phyloP scores from a whole-genome alignment of 2,329 filamentous ascomycete genomes.

The Falciphora oryzae region DNA sequence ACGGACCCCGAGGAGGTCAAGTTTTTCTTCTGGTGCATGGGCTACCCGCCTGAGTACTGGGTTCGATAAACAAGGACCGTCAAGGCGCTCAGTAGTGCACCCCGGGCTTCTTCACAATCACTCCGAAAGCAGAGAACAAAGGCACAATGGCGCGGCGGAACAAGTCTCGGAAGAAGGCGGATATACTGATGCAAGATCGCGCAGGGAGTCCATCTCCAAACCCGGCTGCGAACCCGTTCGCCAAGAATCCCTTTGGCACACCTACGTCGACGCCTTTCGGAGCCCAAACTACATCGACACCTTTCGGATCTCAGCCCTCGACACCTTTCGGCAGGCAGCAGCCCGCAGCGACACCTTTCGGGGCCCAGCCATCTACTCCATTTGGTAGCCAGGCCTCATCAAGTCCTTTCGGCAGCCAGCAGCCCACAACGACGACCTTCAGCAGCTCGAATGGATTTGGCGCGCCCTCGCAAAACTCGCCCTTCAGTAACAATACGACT shows the following conservation, averaged over 20 bases:
- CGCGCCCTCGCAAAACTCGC: not conserved
- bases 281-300: not conserved
- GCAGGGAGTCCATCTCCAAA: constrained; percentile 11
- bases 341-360: not conserved
- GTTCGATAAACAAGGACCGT: no score
- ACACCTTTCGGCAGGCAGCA: not conserved
- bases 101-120: no score
- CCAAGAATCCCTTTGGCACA: constrained; percentile 7
- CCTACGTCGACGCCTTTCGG: constrained; percentile 1
- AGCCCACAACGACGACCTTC: not conserved
- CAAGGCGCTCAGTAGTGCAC: no score
- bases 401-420: not conserved
- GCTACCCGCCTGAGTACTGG: no score
- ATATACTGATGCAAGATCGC: constrained; percentile 4
- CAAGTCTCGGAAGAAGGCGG: not conserved
- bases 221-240: constrained; percentile 8
- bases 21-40: no score
- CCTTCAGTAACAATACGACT: not conserved
- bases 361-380: not conserved
- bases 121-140: not conserved
- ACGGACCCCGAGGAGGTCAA: no score
- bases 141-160: not conserved
- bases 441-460: not conserved
- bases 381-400: no score
- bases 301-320: not conserved